These are phyloP conservation scores for Colletotrichum lupini DNA, from an alignment of 2,329 filamentous ascomycete genomes.

Conservation along the genomic window DNA sequence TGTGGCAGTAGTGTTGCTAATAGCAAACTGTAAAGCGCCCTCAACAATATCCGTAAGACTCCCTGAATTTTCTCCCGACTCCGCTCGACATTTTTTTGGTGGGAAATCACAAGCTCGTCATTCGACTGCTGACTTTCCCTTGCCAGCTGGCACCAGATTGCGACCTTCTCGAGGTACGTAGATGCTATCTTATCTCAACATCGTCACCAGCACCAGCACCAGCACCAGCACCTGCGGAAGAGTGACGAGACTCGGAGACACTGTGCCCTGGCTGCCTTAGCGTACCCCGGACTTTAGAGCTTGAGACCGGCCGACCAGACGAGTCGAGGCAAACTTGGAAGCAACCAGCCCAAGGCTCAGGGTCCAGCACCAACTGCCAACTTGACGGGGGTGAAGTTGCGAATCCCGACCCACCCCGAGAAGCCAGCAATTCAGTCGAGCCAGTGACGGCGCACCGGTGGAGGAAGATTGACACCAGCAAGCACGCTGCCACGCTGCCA, in stretches of 20 bases:
- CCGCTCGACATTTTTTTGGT: conserved; percentile 28
- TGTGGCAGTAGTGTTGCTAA: neutral
- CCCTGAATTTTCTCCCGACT: conserved; percentile 17
- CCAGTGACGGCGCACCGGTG: neutral
- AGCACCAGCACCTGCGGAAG: neutral
- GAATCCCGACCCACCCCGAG: conserved; percentile 4
- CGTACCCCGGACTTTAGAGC: conserved; percentile 33
- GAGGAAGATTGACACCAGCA: neutral
- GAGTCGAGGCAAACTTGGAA: neutral
- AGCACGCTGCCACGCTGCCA: too few relatives aligned
- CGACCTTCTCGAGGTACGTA: neutral
- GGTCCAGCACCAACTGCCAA: neutral
- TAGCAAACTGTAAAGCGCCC: neutral
- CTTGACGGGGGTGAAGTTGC: neutral
- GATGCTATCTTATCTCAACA: conserved; percentile 7
- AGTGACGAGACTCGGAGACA: too few relatives aligned
- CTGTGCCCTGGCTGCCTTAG: conserved; percentile 1
- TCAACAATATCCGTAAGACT: conserved; percentile 24
- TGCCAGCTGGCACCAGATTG: conserved; percentile 1
- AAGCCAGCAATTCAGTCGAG: neutral
- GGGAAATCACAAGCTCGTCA: conserved; percentile 11
- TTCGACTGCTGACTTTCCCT: neutral
- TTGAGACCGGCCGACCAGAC: conserved; percentile 17
- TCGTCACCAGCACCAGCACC: neutral
- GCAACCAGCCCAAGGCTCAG: neutral